These are phyloP conservation scores for Citrus cavaleriei DNA, from an alignment of 345 rosid species.

Conservation along the genomic window DNA sequence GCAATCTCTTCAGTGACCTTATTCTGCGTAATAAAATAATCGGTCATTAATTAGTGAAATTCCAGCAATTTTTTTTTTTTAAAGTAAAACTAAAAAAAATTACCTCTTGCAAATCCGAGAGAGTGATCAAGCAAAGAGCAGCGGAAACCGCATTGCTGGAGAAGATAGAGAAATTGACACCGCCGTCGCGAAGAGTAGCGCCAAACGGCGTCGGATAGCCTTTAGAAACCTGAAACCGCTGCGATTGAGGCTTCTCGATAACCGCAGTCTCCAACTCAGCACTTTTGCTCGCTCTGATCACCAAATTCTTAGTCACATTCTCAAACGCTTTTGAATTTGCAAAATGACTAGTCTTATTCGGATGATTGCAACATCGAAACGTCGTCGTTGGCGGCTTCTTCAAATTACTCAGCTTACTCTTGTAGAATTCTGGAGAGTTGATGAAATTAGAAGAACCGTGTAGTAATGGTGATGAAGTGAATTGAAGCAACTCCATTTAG, in stretches of 20 bases:
- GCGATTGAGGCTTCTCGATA: slow-evolving; percentile 37
- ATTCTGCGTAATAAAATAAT: slow-evolving; percentile 39
- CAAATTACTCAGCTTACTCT: background rate
- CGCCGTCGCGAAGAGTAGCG: slow-evolving; percentile 60
- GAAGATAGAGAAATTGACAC: slow-evolving; percentile 80
- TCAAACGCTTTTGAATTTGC: background rate
- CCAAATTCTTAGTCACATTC: background rate
- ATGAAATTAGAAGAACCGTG: background rate
- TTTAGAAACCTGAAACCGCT: slow-evolving; percentile 38
- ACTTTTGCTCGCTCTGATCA: slow-evolving; percentile 26
- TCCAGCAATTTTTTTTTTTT: background rate
- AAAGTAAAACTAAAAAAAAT: background rate
- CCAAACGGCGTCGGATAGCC: slow-evolving; percentile 81
- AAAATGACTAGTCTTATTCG: background rate
- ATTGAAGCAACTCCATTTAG: background rate
- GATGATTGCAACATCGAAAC: background rate
- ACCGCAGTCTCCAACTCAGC: slow-evolving; percentile 40
- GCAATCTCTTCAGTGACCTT: slow-evolving; percentile 62
- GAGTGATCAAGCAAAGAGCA: slow-evolving; percentile 62
- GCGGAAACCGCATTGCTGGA: slow-evolving; percentile 74
- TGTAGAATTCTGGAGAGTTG: background rate
- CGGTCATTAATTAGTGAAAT: background rate
- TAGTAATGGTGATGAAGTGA: background rate
- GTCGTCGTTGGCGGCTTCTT: background rate
- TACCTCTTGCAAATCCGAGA: slow-evolving; percentile 69